Base-by-base conservation (phyloP, 129 eudicot genomes). In the Flaveria trinervia region DNA sequence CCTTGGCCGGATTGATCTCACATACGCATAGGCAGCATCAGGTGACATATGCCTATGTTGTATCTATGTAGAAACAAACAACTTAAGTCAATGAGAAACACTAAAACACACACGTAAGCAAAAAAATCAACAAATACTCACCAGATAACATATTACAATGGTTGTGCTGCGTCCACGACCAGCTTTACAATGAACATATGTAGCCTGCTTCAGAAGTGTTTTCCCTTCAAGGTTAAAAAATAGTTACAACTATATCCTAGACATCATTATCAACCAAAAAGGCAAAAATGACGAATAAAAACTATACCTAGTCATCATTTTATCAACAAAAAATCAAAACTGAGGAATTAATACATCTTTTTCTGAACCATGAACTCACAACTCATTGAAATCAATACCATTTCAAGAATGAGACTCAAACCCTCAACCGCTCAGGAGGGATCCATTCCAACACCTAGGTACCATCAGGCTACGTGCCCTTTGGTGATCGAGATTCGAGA, bases 111-210 rank as follows among this genome's bases (percentile, higher is more conserved):
- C 68, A 22, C 16, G 25, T 36, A 49, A 1, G 15, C 44, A 28
- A 3, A 26, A 30, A 30, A 30, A 30, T 28, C 23, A 36, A 41
- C 15, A 17, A 10, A 65, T 28, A 67, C 89, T 81, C 70, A 90
- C 96, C 86, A 90, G 57, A 76, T 90, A 88, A 68, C 92, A 90
- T 41, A 90, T 45, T 13, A 90, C 92, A 74, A 90, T 72, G 28
- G 96, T 90, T 41, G 96, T 90, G 86, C 96, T 90, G 33, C 96
- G 96, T 16, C 96, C 96, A 52, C 96, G 86, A 70, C 96, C 96
- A 74, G 96, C 96, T 82, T 90, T 90, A 73, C 96, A 88, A 59
- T 90, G 92, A 7, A 90, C 92, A 73, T 90, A 90, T 5, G 96
- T 88, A 56, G 77, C 78, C 68, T 49, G 76, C 65, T 84, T 83